phyloP scores from a whole-genome alignment of 345 rosid genomes.

The Linum usitatissimum region DNA sequence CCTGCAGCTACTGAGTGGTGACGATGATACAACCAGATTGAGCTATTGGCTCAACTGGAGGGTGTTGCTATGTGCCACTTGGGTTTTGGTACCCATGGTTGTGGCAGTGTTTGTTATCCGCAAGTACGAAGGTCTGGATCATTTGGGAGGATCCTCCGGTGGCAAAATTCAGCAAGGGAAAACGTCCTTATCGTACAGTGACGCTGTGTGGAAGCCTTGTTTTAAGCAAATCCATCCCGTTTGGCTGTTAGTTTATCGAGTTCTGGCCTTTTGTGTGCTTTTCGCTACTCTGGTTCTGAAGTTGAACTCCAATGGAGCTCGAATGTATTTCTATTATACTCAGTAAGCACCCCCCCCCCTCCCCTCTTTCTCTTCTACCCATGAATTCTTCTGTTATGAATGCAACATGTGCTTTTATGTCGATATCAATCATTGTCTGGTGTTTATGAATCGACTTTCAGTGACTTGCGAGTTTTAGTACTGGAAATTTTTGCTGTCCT shows the following conservation, averaged over 20 bases:
- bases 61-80: slow-evolving; percentile 48
- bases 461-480: too few relatives aligned
- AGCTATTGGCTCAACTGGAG: slow-evolving; percentile 71
- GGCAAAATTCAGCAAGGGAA: slow-evolving; percentile 17
- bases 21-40: slow-evolving; percentile 25
- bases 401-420: too few relatives aligned
- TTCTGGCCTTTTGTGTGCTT: slow-evolving; percentile 44
- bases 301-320: slow-evolving; percentile 24
- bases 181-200: slow-evolving; percentile 17
- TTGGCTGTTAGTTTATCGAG: slow-evolving; percentile 49
- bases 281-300: slow-evolving; percentile 25
- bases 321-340: slow-evolving; percentile 42
- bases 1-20: neutral
- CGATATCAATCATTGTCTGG: too few relatives aligned
- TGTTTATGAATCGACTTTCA: too few relatives aligned
- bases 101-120: slow-evolving; percentile 30
- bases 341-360: slow-evolving; percentile 48
- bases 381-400: neutral
- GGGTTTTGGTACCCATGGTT: slow-evolving; percentile 34
- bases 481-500: too few relatives aligned
- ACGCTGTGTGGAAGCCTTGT: slow-evolving; percentile 55
- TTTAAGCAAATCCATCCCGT: slow-evolving; percentile 40
- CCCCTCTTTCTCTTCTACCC: neutral
- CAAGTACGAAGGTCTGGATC: slow-evolving; percentile 34
- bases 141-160: slow-evolving; percentile 20